Evolutionary conservation across 345 rosid species (phyloP).

Genomic region (Acer campestre): DNA sequence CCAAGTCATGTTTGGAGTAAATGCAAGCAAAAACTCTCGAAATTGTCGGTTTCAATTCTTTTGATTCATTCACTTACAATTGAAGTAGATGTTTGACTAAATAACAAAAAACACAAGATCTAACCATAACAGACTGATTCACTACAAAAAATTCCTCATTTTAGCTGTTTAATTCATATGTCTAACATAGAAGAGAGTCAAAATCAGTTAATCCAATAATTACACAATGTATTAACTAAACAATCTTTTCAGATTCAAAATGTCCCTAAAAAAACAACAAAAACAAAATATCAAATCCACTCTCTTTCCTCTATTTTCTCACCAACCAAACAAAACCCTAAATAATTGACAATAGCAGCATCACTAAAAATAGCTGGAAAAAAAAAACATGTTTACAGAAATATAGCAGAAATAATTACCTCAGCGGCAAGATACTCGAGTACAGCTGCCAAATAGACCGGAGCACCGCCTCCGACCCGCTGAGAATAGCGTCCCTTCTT

Average conservation of each 20-base stretch:
- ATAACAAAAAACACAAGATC: background rate
- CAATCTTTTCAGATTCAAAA: background rate
- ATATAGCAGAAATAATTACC: slow-evolving; percentile 26
- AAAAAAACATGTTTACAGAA: background rate
- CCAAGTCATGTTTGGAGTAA: background rate
- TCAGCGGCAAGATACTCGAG: slow-evolving; percentile 90
- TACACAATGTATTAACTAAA: no score
- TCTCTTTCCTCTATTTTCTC: background rate
- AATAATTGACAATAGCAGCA: background rate
- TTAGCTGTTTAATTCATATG: background rate
- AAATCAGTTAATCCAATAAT: no score
- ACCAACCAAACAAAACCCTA: slow-evolving; percentile 7
- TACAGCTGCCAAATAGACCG: slow-evolving; percentile 79
- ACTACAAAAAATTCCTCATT: background rate
- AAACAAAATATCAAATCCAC: background rate
- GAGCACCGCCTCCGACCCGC: slow-evolving; percentile 78
- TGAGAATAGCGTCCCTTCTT: slow-evolving; percentile 74
- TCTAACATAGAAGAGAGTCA: no score
- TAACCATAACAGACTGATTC: background rate
- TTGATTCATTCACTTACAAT: background rate
- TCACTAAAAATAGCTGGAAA: no score
- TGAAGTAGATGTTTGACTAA: background rate
- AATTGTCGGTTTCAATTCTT: background rate
- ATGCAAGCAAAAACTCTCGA: background rate
- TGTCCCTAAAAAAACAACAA: background rate